These are phyloP conservation scores for Ceratocystis eucalypticola DNA, from an alignment of 2,329 filamentous ascomycete species.

Conservation along the genomic window DNA sequence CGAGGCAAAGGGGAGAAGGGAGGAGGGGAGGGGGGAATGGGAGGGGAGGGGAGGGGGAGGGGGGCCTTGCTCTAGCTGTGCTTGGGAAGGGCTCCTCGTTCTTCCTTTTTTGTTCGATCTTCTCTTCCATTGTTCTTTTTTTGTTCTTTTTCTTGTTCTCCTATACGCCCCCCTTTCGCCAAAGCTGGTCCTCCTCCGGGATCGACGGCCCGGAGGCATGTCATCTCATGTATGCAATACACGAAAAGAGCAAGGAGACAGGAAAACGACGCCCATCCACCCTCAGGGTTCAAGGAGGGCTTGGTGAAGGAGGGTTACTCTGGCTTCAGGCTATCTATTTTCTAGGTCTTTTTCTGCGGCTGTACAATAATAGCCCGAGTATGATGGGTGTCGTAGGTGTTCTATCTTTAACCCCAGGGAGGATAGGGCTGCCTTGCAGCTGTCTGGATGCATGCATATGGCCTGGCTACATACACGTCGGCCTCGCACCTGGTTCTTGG, in stretches of 20 bases:
- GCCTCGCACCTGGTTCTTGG: no score
- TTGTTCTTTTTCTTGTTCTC: background rate
- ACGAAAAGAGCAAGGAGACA: background rate
- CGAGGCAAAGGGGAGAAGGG: background rate
- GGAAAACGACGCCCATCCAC: no score
- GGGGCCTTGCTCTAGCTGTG: background rate
- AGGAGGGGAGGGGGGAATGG: background rate
- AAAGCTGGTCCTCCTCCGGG: background rate
- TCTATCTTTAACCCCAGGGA: background rate
- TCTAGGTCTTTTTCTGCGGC: background rate
- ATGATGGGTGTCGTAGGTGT: background rate
- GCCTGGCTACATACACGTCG: no score
- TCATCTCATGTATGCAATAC: background rate
- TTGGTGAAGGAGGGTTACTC: background rate
- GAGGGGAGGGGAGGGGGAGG: background rate
- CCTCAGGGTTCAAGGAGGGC: background rate
- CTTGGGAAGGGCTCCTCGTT: background rate
- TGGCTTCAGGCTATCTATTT: background rate
- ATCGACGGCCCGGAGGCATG: background rate
- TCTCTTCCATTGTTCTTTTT: slow-evolving; percentile 7
- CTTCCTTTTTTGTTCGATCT: background rate
- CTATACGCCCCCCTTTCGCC: background rate
- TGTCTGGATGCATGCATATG: no score
- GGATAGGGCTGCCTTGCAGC: no score
- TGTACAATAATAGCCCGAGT: background rate